Base-by-base conservation (phyloP, 2,329 filamentous ascomycete species). In the Ascochyta pisi region DNA sequence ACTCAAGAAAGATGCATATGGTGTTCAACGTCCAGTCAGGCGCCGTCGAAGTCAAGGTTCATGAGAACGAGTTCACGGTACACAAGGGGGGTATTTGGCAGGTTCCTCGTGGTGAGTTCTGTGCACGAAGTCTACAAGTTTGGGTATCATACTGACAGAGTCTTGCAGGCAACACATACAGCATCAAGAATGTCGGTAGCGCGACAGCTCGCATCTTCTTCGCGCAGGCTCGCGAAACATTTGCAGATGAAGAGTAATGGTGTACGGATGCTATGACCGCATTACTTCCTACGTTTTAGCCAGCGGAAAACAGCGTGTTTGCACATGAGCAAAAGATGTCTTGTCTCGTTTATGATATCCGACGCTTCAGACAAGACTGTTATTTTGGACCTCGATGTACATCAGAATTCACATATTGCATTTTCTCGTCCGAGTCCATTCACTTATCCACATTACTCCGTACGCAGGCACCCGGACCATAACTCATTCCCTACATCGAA, bases 1-100 rank as follows among this genome's bases (percentile, higher is more conserved):
- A 97, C 76, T 90, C 90, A 33, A 85, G 94, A 60, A 93, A 90
- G 79, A 98, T 97, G 91, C 92, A 97, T 72, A 95, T 99, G 89
- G 88, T 90, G 1, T 98, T 98, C 76, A 97, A 96, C 67, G 89
- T 99, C 27, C 89, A 92, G 65, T 84, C 85, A 40, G 95, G 95
- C 22, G 87, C 89, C 62, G 92, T 97, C 19, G 82, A 87, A 62
- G 93, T 96, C 19, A 89, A 86, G 26, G 85, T 96, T 43, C 86
- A 89, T 62, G 85, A 90, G 62, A 89, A 84, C 23, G 81, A 83
- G 59, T 98, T 99, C 73, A 87, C 89, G 53, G 92, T 96, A 62
- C 87, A 88, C 34, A 92, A 90, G 65, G 93, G 94, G 37, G 94
- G 94, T 49, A 89, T 93, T 75, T 98, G 91, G 84, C 93, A 96